phyloP scores from a whole-genome alignment of 192 early-diverging fungal species.

The Rhizophagus sp. region DNA sequence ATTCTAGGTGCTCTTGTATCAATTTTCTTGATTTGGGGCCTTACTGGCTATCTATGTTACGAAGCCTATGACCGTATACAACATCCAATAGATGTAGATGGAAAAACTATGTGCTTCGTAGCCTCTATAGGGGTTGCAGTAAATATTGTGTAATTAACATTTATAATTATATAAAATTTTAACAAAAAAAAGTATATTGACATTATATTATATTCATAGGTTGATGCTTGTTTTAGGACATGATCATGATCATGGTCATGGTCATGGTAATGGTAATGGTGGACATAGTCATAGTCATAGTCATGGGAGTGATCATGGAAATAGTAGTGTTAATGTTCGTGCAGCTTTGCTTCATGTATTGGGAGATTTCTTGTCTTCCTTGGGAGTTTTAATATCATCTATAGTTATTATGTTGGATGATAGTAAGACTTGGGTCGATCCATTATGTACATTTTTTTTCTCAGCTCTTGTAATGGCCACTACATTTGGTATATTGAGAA shows the following conservation, averaged over 20 bases:
- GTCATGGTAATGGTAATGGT: slow-evolving; percentile 25
- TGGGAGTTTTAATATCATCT: slow-evolving; percentile 80
- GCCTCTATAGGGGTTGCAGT: slow-evolving; percentile 74
- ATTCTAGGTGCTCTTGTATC: slow-evolving; percentile 77
- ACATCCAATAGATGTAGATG: slow-evolving; percentile 65
- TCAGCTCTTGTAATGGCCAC: slow-evolving; percentile 73
- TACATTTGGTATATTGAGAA: slow-evolving; percentile 64
- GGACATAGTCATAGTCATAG: slow-evolving; percentile 40
- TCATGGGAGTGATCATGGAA: slow-evolving; percentile 33
- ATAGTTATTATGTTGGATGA: slow-evolving; percentile 65
- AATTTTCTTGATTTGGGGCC: slow-evolving; percentile 77
- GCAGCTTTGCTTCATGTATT: slow-evolving; percentile 80
- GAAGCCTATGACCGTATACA: slow-evolving; percentile 71
- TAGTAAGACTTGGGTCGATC: slow-evolving; percentile 65
- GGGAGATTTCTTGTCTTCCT: slow-evolving; percentile 76
- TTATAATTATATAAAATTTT: neutral
- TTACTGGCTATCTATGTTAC: slow-evolving; percentile 65
- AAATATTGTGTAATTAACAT: slow-evolving; percentile 63
- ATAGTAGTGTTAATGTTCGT: slow-evolving; percentile 66
- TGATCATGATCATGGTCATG: slow-evolving; percentile 24
- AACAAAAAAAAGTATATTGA: neutral
- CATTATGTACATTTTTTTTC: slow-evolving; percentile 81
- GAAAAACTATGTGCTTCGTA: slow-evolving; percentile 67
- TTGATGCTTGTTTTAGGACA: slow-evolving; percentile 57
- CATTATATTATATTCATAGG: slow-evolving; percentile 33